Base-by-base conservation (phyloP, 805 yeast genomes). In the Nadsonia fulvescens region DNA sequence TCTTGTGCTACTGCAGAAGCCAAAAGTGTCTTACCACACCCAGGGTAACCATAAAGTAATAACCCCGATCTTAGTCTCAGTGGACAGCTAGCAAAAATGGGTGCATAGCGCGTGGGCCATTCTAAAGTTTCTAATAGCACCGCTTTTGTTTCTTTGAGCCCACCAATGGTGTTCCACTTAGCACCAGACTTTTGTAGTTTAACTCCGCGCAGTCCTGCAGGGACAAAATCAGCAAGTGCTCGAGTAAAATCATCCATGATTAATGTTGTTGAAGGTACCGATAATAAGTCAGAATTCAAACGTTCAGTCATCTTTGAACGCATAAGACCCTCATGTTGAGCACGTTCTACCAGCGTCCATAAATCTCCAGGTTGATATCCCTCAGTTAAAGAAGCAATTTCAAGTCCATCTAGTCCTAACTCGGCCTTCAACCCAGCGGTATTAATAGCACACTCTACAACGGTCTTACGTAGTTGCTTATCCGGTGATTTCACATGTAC, bases 71-170 rank as follows among this genome's bases (percentile, higher is more conserved):
- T 61, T 27, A 86, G 56, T 29, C 96, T 54, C 27, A 86, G 54
- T 0, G 96, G 93, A 41, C 93, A 79, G 34, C 68, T 69, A 10
- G 73, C 71, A 50, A 89, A 86, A n/a, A 86, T 79, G 5, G 95
- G 94, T 0, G 93, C 91, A 44, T 86, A 86, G 40, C 73, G 81
- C 1, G 93, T 79, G 2, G 98, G 98, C 95, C 95, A 86, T 43
- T 89, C 96, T 17, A 86, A 52, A 0, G 96, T 89, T 44, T 86
- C 96, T 27, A 81, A 47, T 6, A 86, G 51, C 0, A 79, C 55
- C 6, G 63, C 56, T 42, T 86, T 86, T 2, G 91, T 89, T 9
- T 69, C 74, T 11, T 53, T 53, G 29, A 86, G 54, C 0, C 95
- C 98, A 5, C 96, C 98, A 36, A 86, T 79, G 37, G 82, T 93